Evolutionary conservation across 257 asterid species (phyloP), one percentile per base, ranked within the genome.

Genomic region (Gentiana straminea): DNA sequence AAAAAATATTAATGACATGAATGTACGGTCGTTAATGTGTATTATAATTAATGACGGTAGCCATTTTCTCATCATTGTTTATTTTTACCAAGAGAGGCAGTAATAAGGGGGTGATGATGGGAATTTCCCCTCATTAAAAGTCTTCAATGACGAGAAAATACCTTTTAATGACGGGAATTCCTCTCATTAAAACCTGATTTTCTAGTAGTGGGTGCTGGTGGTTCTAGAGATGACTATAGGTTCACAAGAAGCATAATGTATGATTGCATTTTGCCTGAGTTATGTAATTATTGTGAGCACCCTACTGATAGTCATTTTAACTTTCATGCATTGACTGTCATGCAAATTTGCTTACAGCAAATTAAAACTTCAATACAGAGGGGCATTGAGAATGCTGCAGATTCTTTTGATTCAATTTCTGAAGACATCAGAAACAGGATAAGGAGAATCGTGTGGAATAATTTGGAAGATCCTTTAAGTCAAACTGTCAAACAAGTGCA

Each of bases 281-380:
- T 91, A 64, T 87, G 96, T 68, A 55, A 73, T 68, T 81, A 65
- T 34, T 83, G 87, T 34, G 96, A 91, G 84, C 79, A 87, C 64
- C 98, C 94, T 46, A 66, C 47, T 51, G 98, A 91, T 52, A 80
- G 94, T 66, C 98, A 91, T 71, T 91, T 88, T 60, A 91, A 80
- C 70, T 91, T 91, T 66, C 98, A 91, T 58, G 78, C 93, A 39
- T 78, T 91, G 51, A 87, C 98, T 33, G 98, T 91, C 64, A 73
- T 91, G 81, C 98, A 91, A 75, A 91, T 91, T 68, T 91, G 96
- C 69, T 59, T 91, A 69, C 98, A 91, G 84, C 98, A 91, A 84
- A 82, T 87, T 59, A 91, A 87, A 75, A 80, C 96, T 15, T 80
- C 77, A 15, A 52, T 84, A 46, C 81, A 77, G 53, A 72, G 78